These are phyloP conservation scores for Melaleuca alternifolia DNA, from an alignment of 345 rosid genomes.

Conservation along the genomic window DNA sequence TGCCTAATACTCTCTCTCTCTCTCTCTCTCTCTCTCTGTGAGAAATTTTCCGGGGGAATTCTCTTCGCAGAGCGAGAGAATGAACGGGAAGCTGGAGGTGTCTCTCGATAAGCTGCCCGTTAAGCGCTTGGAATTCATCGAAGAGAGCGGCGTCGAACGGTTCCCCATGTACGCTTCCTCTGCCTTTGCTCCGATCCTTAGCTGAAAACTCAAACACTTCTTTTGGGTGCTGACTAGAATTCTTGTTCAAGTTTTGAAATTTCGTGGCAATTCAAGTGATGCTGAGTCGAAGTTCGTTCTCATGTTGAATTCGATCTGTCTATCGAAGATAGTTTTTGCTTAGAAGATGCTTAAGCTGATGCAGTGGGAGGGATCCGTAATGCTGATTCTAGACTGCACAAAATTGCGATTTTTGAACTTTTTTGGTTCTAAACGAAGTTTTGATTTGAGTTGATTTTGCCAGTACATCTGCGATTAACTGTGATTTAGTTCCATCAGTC, in stretches of 20 bases:
- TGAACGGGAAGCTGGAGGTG: constrained; percentile 57
- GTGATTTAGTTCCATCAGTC: background rate
- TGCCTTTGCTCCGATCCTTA: background rate
- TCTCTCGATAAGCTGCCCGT: constrained; percentile 84
- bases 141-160: constrained; percentile 71
- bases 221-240: background rate
- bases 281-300: background rate
- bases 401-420: background rate
- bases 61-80: constrained; percentile 3
- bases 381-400: background rate
- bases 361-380: background rate
- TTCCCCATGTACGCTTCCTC: constrained; percentile 51
- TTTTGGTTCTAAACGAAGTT: background rate
- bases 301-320: background rate
- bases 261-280: background rate
- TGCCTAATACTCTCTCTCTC: background rate
- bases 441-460: background rate
- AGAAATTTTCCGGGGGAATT: background rate
- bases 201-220: background rate
- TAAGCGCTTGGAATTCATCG: constrained; percentile 68
- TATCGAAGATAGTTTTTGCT: background rate
- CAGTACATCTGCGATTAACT: background rate
- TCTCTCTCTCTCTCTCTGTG: background rate
- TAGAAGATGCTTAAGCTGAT: background rate
- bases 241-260: background rate